Base-by-base conservation (phyloP, 441 rosid species). In the Metrosideros polymorpha region DNA sequence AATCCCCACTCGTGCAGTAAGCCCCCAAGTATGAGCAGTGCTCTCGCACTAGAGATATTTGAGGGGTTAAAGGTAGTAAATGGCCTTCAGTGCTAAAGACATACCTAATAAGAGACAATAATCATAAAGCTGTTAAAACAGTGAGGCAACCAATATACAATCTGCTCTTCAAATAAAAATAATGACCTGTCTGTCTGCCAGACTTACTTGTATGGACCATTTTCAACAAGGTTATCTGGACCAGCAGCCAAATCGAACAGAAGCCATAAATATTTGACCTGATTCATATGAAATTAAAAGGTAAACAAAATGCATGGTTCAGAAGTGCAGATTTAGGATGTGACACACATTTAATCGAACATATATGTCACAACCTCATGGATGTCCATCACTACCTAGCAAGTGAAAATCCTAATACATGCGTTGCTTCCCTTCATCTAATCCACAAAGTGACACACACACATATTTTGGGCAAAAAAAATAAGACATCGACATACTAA, bases 241-340 rank as follows among this genome's bases (percentile, higher is more conserved):
- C 95, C 96, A 56, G 91, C 93, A 87, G 98, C 99, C 94, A 98
- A 92, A 90, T 98, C 99, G 79, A 98, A 98, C 82, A 98, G 98
- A 87, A 98, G 98, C 99, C 99, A 96, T 76, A 98, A 90, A 90
- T 98, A 98, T 90, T 98, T 98, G 7, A 95, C 98, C 99, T 98
- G 88, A 84, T 49, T 52, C 57, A 83, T 17, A 52, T 42, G 85
- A 89, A 54, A 66, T 76, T 32, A n/a, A 83, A 22, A 87, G 83
- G 63, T 75, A 35, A 87, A 19, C 25, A 63, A 19, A 66, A 66
- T 66, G 27, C 25, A 18, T 9, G 77, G 77, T 66, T 18, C 25
- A 66, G 77, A 66, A 66, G 43, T 29, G 45, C 2, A 32, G 45
- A 66, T 19, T 66, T 32, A 66, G 19, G 25, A 32, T 32, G 76